phyloP scores from a whole-genome alignment of 345 rosid species.

The Isatis tinctoria region DNA sequence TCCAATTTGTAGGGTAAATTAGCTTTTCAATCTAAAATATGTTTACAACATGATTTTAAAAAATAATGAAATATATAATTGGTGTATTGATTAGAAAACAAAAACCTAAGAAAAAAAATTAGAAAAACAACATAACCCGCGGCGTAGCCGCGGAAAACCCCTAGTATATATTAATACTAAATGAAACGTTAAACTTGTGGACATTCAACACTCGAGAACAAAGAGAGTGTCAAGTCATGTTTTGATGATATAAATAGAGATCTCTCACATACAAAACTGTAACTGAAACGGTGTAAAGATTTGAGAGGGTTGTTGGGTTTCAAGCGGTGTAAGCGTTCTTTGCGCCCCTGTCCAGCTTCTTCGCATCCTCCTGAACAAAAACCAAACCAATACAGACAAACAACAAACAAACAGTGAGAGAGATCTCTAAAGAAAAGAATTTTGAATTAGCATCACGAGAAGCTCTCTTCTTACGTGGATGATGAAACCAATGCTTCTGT shows the following conservation, averaged over 20 bases:
- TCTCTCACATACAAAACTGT: constrained; percentile 26
- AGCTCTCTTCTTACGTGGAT: constrained; percentile 53
- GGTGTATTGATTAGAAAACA: too few species aligned
- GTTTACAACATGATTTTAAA: too few species aligned
- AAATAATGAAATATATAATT: too few species aligned
- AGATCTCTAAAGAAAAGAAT: neutral
- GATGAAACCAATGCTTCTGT: constrained; percentile 69
- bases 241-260: neutral
- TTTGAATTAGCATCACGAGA: neutral
- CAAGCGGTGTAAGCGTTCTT: constrained; percentile 59
- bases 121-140: too few species aligned
- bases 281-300: neutral
- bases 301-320: constrained; percentile 13
- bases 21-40: too few species aligned
- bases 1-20: too few species aligned
- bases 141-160: too few species aligned
- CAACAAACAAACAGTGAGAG: neutral
- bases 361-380: constrained; percentile 68
- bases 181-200: neutral
- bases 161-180: constrained; percentile 2
- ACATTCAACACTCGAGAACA: constrained; percentile 6
- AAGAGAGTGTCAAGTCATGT: neutral
- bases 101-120: too few species aligned
- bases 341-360: constrained; percentile 50
- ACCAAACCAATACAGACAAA: neutral